phyloP scores from a whole-genome alignment of 225 moss, liverwort and hornwort species.

The Sphagnum contortum region DNA sequence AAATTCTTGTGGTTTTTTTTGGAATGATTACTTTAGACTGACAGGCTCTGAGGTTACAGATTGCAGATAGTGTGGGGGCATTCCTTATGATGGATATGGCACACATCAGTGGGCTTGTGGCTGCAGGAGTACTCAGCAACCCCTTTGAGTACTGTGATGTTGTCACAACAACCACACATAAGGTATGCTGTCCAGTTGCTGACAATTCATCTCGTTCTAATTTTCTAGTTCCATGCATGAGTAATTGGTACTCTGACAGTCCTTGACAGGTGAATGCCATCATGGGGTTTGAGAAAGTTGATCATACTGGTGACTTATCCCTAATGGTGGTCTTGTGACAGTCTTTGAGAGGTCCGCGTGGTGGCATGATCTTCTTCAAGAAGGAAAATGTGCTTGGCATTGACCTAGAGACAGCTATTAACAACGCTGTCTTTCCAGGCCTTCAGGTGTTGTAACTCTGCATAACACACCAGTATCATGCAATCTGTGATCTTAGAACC shows the following conservation, averaged over 20 bases:
- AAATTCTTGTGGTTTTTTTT: too few species aligned
- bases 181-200: conserved; percentile 27
- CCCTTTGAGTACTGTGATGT: conserved; percentile 73
- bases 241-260: too few species aligned
- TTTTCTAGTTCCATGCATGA: not conserved
- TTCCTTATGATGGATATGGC: conserved; percentile 98
- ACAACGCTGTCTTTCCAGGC: conserved; percentile 85
- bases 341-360: conserved; percentile 83
- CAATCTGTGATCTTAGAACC: too few species aligned
- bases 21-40: too few species aligned
- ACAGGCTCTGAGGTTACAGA: conserved; percentile 24
- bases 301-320: too few species aligned
- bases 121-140: conserved; percentile 59
- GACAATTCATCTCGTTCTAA: not conserved
- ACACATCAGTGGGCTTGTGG: conserved; percentile 85
- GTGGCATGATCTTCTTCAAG: conserved; percentile 85
- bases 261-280: too few species aligned
- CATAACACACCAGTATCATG: too few species aligned
- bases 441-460: conserved; percentile 36
- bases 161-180: conserved; percentile 86
- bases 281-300: too few species aligned
- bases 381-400: conserved; percentile 57
- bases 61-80: conserved; percentile 77
- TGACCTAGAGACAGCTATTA: conserved; percentile 64
- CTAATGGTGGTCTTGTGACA: conserved; percentile 10